Evolutionary conservation across 352 stramenopile genomes (phyloP), one percentile per base, ranked within the genome.

Genomic region (Pythium volutum): DNA sequence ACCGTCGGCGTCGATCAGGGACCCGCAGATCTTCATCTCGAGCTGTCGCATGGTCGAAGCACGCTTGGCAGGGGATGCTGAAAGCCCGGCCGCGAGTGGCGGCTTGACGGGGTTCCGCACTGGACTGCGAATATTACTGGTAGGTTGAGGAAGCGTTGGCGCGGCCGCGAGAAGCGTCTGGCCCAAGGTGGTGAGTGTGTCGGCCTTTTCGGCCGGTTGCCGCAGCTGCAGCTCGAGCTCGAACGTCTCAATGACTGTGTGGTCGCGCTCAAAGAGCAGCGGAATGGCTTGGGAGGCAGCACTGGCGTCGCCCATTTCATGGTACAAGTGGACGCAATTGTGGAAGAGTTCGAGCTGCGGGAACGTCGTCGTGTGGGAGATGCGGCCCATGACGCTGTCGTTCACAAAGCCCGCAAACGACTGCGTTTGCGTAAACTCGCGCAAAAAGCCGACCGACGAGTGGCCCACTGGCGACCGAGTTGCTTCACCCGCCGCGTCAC

Each of bases 361-460:
- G 59, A 71, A 74, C 43, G 64, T 62, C 11, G 65, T 59, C 16
- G 67, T 61, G 59, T 78, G 68, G 46, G 62, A 74, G 18, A 72
- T 54, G 2, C 59, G 64, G 7, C 49, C 79, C 25, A 88, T 73
- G 15, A 87, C 75, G 41, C 71, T 81, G 55, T 86, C 81, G 29
- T 87, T 84, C 27, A 88, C 61, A 31, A 90, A 88, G 41, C 75
- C 70, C 10, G 72, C 64, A 52, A 90, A 90, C 34, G 64, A 77
- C 62, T 90, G 78, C 2, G 78, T 87, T 57, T 85, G 73, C 11
- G 69, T 78, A 54, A 90, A 86, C 33, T 86, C 81, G 12, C 49
- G 34, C 11, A 85, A 55, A 48, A 88, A 72, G 1, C 52, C 85
- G 29, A 55, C 6, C 10, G 60, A 22, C 2, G 60, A 62, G 15